These are phyloP conservation scores for Hysterium pulicare DNA, from an alignment of 2,329 filamentous ascomycete genomes.

Conservation along the genomic window DNA sequence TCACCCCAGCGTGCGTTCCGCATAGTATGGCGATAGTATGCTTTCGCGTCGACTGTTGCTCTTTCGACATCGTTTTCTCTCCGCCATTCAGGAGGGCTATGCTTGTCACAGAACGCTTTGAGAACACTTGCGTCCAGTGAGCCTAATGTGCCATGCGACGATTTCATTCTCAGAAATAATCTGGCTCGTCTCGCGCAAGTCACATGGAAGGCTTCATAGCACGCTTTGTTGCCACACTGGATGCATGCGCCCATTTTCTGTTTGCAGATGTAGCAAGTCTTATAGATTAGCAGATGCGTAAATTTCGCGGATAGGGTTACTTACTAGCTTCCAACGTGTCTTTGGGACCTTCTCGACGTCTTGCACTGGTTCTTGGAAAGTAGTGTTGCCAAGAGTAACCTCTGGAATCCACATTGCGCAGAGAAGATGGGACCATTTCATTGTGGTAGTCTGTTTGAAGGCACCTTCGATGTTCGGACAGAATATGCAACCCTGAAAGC, in stretches of 20 bases:
- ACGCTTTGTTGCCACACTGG: constrained; percentile 95
- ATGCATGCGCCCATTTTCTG: constrained; percentile 98
- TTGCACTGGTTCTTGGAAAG: constrained; percentile 97
- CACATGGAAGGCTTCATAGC: constrained; percentile 95
- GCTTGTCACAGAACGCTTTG: constrained; percentile 94
- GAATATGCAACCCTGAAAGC: constrained; percentile 70
- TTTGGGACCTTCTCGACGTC: constrained; percentile 97
- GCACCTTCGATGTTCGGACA: constrained; percentile 96
- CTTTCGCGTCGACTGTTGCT: constrained; percentile 78
- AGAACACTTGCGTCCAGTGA: constrained; percentile 78
- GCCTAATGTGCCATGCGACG: constrained; percentile 72
- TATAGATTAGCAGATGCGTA: too few species aligned
- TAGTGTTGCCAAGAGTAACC: constrained; percentile 90
- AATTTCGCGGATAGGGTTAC: too few species aligned
- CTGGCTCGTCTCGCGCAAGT: constrained; percentile 87
- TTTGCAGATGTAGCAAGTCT: constrained; percentile 89
- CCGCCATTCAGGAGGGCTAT: constrained; percentile 85
- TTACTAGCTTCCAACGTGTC: constrained; percentile 78
- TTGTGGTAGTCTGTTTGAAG: constrained; percentile 95
- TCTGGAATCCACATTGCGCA: constrained; percentile 99
- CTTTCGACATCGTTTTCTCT: constrained; percentile 78
- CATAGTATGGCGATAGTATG: constrained; percentile 88
- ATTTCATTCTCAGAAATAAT: constrained; percentile 95
- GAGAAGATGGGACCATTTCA: constrained; percentile 93
- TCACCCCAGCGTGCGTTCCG: constrained; percentile 87